These are phyloP conservation scores for Venturia aucupariae DNA, from an alignment of 2,329 filamentous ascomycete species.

Conservation along the genomic window DNA sequence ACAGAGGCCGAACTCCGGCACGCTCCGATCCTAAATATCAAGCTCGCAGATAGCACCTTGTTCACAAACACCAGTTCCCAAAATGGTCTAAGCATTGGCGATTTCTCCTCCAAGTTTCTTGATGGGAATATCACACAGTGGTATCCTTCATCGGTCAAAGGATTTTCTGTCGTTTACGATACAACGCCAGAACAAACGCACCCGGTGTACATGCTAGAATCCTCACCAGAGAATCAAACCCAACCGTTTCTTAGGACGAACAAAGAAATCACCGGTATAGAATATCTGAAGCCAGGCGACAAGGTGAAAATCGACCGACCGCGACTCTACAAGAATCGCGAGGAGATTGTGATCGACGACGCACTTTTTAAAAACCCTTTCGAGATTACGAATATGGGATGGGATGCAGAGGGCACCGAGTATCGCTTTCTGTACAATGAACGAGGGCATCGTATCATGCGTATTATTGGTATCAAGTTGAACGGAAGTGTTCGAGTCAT, in stretches of 20 bases:
- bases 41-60: neutral
- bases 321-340: slow-evolving; percentile 18
- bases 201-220: slow-evolving; percentile 20
- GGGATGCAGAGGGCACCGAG: slow-evolving; percentile 20
- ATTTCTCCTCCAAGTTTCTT: neutral
- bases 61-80: neutral
- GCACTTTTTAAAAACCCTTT: slow-evolving; percentile 20
- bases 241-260: slow-evolving; percentile 18
- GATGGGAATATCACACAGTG: neutral
- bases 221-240: slow-evolving; percentile 19
- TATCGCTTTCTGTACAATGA: slow-evolving; percentile 22
- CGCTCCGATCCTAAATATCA: neutral
- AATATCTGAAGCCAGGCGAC: slow-evolving; percentile 21
- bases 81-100: neutral
- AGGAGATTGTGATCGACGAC: slow-evolving; percentile 19
- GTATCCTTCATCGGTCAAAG: neutral
- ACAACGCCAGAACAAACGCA: slow-evolving; percentile 19
- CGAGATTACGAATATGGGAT: slow-evolving; percentile 18
- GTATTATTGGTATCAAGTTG: slow-evolving; percentile 21
- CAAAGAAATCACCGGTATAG: slow-evolving; percentile 12
- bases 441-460: slow-evolving; percentile 20
- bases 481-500: slow-evolving; percentile 19
- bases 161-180: slow-evolving; percentile 17
- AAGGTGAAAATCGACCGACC: slow-evolving; percentile 19
- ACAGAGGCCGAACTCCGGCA: neutral